Evolutionary conservation across 768 basidiomycete species (phyloP).

Genomic region (Leccinum pellstonianum): DNA sequence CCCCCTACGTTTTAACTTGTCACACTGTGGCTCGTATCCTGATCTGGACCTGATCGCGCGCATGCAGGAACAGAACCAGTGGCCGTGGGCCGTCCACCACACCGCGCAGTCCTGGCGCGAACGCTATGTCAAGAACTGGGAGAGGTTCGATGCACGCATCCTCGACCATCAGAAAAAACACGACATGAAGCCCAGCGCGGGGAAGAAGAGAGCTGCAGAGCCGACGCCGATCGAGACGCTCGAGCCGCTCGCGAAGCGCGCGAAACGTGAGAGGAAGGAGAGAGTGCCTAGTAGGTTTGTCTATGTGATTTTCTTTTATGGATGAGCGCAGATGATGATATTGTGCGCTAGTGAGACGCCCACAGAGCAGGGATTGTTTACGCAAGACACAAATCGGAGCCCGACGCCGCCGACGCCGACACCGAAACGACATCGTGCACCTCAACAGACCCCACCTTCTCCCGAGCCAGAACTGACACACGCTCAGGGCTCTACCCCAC

Average conservation of each 20-base stretch:
- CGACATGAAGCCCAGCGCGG: neutral
- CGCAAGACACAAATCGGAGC: neutral
- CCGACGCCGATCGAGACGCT: neutral
- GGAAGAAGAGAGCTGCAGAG: constrained; percentile 3
- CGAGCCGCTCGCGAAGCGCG: constrained; percentile 8
- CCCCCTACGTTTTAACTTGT: neutral
- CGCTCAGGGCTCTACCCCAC: neutral
- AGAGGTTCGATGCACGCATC: constrained; percentile 44
- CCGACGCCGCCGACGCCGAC: neutral
- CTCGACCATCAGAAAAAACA: constrained; percentile 38
- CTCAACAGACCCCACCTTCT: neutral
- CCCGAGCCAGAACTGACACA: neutral
- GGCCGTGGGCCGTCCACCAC: constrained; percentile 55
- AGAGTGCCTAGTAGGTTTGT: constrained; percentile 7
- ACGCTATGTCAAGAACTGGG: constrained; percentile 49
- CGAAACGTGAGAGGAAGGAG: neutral
- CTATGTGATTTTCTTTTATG: neutral
- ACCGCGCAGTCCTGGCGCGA: constrained; percentile 65
- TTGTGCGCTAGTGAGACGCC: constrained; percentile 5
- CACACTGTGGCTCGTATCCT: neutral
- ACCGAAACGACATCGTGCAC: neutral
- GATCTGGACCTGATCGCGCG: neutral
- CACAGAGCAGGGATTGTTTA: neutral
- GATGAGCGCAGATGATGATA: neutral
- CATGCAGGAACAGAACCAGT: constrained; percentile 38